Evolutionary conservation across 208 protist species (phyloP).

Genomic region (Wallacemonas sp.): DNA sequence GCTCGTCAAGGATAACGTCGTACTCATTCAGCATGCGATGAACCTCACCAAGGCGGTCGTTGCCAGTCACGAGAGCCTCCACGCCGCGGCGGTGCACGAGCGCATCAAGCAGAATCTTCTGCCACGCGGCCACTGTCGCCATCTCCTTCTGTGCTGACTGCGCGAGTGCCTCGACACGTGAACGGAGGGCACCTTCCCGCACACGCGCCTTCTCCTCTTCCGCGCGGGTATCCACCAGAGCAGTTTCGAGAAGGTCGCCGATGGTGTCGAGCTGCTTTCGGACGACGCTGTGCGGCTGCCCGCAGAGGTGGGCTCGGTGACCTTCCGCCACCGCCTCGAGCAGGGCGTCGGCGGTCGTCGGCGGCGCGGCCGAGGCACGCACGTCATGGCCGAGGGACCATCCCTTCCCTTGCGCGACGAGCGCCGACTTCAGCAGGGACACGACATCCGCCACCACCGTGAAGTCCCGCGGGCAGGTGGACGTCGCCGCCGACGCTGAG

Average conservation of each 20-base stretch:
- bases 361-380: neutral
- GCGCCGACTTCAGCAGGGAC: constrained; percentile 34
- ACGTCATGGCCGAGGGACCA: neutral
- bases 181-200: constrained; percentile 25
- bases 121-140: constrained; percentile 18
- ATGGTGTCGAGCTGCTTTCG: constrained; percentile 13
- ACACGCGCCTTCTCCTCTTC: constrained; percentile 23
- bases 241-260: neutral
- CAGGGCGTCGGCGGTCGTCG: neutral
- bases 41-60: constrained; percentile 64
- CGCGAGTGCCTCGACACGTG: constrained; percentile 22
- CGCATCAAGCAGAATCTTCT: constrained; percentile 52
- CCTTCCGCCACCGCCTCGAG: constrained; percentile 26
- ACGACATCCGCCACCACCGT: constrained; percentile 25
- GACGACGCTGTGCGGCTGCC: constrained; percentile 6
- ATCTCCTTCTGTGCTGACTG: constrained; percentile 14
- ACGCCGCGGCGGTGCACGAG: constrained; percentile 62
- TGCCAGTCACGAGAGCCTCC: constrained; percentile 44
- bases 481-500: constrained; percentile 19
- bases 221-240: constrained; percentile 2
- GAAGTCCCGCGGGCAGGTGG: constrained; percentile 2
- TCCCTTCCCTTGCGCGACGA: constrained; percentile 26
- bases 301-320: constrained; percentile 32
- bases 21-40: constrained; percentile 50
- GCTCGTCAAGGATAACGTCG: constrained; percentile 28